These are phyloP conservation scores for Dichotomocladium elegans DNA, from an alignment of 371 early-diverging fungal genomes.

Conservation along the genomic window DNA sequence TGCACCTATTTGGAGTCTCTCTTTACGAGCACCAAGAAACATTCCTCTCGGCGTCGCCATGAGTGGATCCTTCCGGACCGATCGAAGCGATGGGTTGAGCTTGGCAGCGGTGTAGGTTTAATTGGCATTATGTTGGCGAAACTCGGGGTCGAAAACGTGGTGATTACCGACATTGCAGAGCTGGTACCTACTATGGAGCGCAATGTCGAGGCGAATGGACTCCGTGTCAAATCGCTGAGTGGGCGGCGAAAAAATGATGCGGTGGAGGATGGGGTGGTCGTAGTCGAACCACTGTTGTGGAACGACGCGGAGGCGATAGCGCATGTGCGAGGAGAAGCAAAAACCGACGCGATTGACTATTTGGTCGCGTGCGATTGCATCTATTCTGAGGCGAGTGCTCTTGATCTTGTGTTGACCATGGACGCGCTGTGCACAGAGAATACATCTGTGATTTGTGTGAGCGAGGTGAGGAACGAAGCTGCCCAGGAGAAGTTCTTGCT, in stretches of 20 bases:
- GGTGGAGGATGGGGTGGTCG: conserved; percentile 14
- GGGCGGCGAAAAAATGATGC: conserved; percentile 34
- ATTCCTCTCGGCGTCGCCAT: conserved; percentile 13
- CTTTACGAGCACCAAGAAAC: conserved; percentile 6
- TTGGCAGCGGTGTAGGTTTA: conserved; percentile 50
- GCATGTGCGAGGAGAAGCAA: conserved; percentile 26
- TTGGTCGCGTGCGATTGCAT: conserved; percentile 53
- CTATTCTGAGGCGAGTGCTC: conserved; percentile 51
- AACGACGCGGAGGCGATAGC: conserved; percentile 32
- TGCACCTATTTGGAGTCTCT: conserved; percentile 40
- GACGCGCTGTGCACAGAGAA: conserved; percentile 24
- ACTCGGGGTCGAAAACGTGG: conserved; percentile 39
- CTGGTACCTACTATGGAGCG: conserved; percentile 37
- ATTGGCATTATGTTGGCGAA: conserved; percentile 46
- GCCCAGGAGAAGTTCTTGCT: conserved; percentile 46
- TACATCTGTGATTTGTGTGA: conserved; percentile 45
- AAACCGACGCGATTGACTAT: no score
- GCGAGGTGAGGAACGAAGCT: conserved; percentile 50
- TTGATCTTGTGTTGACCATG: conserved; percentile 47
- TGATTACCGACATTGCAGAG: conserved; percentile 45
- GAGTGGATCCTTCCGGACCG: conserved; percentile 37
- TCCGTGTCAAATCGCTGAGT: conserved; percentile 26
- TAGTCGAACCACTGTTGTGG: conserved; percentile 46
- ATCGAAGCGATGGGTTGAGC: conserved; percentile 42
- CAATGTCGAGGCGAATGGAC: conserved; percentile 43